A percentile compares a stretch with the other conserved stretches of the same genome.
These are phyloP conservation scores for Candolleomyces efflorescens DNA, from an alignment of 768 basidiomycete species.

Conservation along the genomic window DNA sequence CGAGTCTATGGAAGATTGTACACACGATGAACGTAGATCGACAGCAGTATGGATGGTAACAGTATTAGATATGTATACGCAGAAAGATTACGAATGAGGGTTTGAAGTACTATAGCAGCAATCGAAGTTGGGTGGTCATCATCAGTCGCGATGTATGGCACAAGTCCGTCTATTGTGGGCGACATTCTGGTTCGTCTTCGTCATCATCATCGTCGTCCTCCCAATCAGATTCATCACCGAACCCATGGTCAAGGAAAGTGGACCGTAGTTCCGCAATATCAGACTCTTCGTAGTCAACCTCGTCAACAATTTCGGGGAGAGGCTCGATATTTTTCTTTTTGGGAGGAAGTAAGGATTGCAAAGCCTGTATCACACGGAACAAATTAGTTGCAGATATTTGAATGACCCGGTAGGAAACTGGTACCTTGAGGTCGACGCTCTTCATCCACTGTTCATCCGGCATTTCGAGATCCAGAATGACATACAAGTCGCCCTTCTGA, in stretches of 20 bases:
- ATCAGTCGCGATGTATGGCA: no score
- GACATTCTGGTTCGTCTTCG: slow-evolving; percentile 53
- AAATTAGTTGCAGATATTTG: not conserved
- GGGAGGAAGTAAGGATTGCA: slow-evolving; percentile 66
- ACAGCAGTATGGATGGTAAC: no score
- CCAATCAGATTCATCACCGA: slow-evolving; percentile 62
- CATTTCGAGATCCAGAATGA: slow-evolving; percentile 87
- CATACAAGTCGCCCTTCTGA: slow-evolving; percentile 74
- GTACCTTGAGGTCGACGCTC: slow-evolving; percentile 56
- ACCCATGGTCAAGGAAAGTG: slow-evolving; percentile 81
- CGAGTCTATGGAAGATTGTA: no score
- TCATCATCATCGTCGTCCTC: slow-evolving; percentile 66
- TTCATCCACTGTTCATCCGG: slow-evolving; percentile 75
- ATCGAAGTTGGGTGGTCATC: no score
- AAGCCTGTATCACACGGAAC: slow-evolving; percentile 38
- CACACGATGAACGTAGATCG: no score
- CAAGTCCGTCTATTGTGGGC: slow-evolving; percentile 51
- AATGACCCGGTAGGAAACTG: not conserved
- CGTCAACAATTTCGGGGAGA: slow-evolving; percentile 63
- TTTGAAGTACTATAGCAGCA: no score
- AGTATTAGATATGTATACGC: no score
- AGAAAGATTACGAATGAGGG: no score
- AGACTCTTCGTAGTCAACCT: slow-evolving; percentile 36
- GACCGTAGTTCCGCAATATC: slow-evolving; percentile 63
- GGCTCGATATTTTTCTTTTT: slow-evolving; percentile 75